Base-by-base conservation (phyloP, 2,329 filamentous ascomycete genomes). In the Colletotrichum orchidophilum region DNA sequence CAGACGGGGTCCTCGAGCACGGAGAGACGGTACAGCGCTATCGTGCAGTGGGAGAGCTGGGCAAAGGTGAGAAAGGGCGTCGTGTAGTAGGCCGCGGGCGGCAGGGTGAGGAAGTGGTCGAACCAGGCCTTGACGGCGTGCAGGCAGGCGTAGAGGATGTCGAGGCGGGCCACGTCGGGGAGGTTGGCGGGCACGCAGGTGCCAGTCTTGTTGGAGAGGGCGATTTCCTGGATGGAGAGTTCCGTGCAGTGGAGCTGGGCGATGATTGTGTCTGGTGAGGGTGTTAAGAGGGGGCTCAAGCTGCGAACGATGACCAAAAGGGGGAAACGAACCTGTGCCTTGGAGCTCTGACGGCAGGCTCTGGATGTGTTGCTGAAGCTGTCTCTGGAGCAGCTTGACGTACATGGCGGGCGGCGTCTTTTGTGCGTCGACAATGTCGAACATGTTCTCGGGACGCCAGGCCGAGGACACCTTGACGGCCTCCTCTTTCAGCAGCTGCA, bases 1-100 rank as follows among this genome's bases (percentile, higher is more conserved):
- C 83, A 84, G 0, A 77, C 74, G 2, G 81, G 78, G 55, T 83
- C 81, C 54, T 83, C 79, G 8, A 80, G 64, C 3, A 78, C 74
- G 13, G 77, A 76, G 21, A 83, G 75, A 21, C 74, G 76, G 70
- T 79, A 78, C 7, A 83, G 75, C 5, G 78, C 71, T 24, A 81
- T 76, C 8, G 80, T 73, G 65, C 76, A 79, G 52, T 79, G 78
- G 8, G 77, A 76, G 42, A 82, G 75, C 67, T 81, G 78, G n/a
- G 77, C 77, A 74, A 79, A 81, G 58, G 77, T 74, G 29, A 71
- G 69, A 73, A 82, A 82, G 1, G 80, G 78, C 64, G 83, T 75
- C 31, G 78, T 77, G 5, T 78, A 62, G 49, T 79, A 77, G 29
- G 78, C 27, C 11, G 70, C 61, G 42, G 77, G 74, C 3, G 79